Base-by-base conservation (phyloP, 768 basidiomycete species). In the Leccinum subtestaceum region DNA sequence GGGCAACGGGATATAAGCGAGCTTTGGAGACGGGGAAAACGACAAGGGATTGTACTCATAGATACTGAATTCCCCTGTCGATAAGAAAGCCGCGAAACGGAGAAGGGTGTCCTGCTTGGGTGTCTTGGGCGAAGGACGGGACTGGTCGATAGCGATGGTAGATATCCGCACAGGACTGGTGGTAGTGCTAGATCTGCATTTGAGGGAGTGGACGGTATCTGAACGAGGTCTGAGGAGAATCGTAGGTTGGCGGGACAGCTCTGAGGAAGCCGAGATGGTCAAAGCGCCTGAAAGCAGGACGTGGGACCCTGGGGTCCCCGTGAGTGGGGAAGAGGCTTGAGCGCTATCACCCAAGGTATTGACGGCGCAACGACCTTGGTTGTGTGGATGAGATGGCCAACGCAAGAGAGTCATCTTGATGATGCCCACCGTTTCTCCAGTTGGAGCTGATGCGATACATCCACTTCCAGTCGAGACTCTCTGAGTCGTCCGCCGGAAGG, bases 371-470 rank as follows among this genome's bases (percentile, higher is more conserved):
- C 87, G 87, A 61, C 90, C 89, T 92, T 70, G 56, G 53, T 62
- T 38, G 45, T 43, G 52, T 66, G 67, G 61, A 60, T 67, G 57
- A 65, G 56, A 69, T 60, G 54, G 54, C 55, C 60, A 64, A 55
- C n/a, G 49, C 34, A 57, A 34, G 34, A 59, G 38, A 66, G 56
- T 53, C 21, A 58, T 27, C 64, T 40, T 46, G 48, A 54, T 48
- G 49, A 34, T 56, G 68, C 79, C 63, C 65, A 91, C 91, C 91
- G 73, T 75, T 88, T 70, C 81, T 81, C 91, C 91, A 93, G 64
- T 92, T 92, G 15, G 84, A 84, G 64, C 88, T 90, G 61, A 91
- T 88, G 56, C 88, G 81, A 71, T 91, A 92, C 89, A 92, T 91
- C 83, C 84, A 88, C 72, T 89, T 91, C 90, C 90, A 93, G 67